phyloP scores from a whole-genome alignment of 441 rosid genomes.

The Pelargonium fulgidum region DNA sequence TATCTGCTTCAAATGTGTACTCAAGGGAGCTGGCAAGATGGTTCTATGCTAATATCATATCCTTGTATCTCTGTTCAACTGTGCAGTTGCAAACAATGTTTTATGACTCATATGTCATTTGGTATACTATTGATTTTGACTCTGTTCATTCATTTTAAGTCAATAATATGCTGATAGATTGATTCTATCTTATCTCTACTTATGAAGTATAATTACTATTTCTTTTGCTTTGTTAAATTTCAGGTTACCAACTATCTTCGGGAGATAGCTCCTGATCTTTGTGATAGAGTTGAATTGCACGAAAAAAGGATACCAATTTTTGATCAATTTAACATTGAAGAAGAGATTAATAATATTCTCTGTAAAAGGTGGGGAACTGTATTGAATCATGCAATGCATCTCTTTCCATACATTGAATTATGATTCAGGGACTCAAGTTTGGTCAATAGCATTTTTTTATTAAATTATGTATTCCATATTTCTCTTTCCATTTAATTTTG shows the following conservation, averaged over 20 bases:
- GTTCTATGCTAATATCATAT: not conserved
- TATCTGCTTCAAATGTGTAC: not conserved
- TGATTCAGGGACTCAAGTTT: not conserved
- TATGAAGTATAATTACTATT: not conserved
- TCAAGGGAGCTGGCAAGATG: slow-evolving; percentile 8
- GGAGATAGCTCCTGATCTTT: slow-evolving; percentile 91
- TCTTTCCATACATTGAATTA: too few species aligned
- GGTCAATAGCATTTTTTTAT: not conserved
- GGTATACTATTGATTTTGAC: not conserved
- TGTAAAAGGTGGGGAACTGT: slow-evolving; percentile 64
- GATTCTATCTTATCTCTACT: slow-evolving; percentile 3
- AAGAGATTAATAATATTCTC: slow-evolving; percentile 74
- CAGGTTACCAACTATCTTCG: slow-evolving; percentile 95
- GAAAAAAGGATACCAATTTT: slow-evolving; percentile 72
- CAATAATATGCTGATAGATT: not conserved
- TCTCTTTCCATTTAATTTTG: not conserved
- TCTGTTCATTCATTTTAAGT: not conserved
- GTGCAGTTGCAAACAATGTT: not conserved
- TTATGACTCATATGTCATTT: not conserved
- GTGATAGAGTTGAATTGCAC: slow-evolving; percentile 74
- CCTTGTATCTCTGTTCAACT: not conserved
- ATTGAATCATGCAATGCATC: too few species aligned
- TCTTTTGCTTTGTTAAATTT: slow-evolving; percentile 23
- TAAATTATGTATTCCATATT: not conserved
- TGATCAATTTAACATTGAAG: slow-evolving; percentile 79